Conservation (phyloP, 805 yeast genomes). For the Saccharomycopsis synnaedendra region DNA sequence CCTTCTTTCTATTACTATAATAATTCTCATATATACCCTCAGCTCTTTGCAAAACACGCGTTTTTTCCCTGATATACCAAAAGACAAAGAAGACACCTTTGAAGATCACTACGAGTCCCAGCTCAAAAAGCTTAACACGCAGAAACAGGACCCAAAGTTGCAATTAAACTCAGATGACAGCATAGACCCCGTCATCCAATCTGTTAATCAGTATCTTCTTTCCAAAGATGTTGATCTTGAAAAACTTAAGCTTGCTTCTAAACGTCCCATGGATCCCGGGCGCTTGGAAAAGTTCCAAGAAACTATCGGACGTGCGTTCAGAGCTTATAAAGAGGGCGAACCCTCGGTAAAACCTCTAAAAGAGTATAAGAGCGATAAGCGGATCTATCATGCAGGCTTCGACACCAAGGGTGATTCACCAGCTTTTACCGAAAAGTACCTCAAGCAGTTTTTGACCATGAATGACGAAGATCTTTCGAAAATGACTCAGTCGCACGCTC, state of each 20-base stretch:
- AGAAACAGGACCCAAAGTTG: background rate
- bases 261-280: constrained; percentile 23
- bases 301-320: constrained; percentile 33
- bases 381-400: constrained; percentile 46
- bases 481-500: constrained; percentile 36
- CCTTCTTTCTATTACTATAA: too few species aligned
- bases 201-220: background rate
- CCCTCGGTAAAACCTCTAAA: constrained; percentile 35
- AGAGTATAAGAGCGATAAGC: constrained; percentile 31
- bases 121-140: constrained; percentile 1
- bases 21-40: background rate
- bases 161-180: background rate
- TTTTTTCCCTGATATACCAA: background rate
- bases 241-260: constrained; percentile 18
- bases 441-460: constrained; percentile 37
- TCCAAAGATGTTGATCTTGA: constrained; percentile 9
- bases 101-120: constrained; percentile 2
- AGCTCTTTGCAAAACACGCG: background rate
- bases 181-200: background rate
- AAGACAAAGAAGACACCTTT: background rate
- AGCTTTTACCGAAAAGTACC: constrained; percentile 41
- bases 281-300: constrained; percentile 27
- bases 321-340: constrained; percentile 28
- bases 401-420: constrained; percentile 24
- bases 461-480: constrained; percentile 30